phyloP scores from a whole-genome alignment of 202 grass and related monocot species.

The Digitaria exilis region DNA sequence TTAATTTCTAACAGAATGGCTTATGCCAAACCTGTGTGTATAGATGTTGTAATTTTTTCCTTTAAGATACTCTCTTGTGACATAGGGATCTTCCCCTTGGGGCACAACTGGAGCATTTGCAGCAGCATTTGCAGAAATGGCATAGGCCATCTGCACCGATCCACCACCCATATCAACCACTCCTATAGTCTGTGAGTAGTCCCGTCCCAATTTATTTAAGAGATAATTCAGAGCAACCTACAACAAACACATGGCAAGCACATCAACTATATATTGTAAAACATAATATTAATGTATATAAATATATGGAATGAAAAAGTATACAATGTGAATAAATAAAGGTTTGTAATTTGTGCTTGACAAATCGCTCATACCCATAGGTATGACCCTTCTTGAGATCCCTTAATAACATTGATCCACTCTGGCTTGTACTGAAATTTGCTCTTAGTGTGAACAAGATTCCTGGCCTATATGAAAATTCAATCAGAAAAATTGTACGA shows the following conservation, averaged over 20 bases:
- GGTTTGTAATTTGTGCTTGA: background rate
- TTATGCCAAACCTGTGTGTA: background rate
- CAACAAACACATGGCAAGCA: background rate
- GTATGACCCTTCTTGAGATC: background rate
- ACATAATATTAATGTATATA: background rate
- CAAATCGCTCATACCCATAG: background rate
- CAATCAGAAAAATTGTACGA: background rate
- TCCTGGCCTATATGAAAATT: slow-evolving; percentile 31
- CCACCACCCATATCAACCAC: slow-evolving; percentile 1
- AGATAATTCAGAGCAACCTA: background rate
- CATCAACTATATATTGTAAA: background rate
- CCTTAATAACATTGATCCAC: background rate
- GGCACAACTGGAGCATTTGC: background rate
- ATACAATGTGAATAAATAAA: no score
- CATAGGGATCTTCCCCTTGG: background rate
- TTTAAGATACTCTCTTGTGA: background rate
- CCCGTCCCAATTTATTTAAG: background rate
- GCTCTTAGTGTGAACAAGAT: slow-evolving; percentile 45
- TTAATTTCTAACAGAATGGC: background rate
- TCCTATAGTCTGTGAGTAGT: background rate
- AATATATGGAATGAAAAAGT: background rate
- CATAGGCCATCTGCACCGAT: background rate
- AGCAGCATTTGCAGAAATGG: background rate
- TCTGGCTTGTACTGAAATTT: background rate
- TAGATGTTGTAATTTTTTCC: background rate